Percentiles rank a stretch among this genome's conserved stretches.
phyloP scores from a whole-genome alignment of 371 early-diverging fungal genomes.

The Coemansia sp. region DNA sequence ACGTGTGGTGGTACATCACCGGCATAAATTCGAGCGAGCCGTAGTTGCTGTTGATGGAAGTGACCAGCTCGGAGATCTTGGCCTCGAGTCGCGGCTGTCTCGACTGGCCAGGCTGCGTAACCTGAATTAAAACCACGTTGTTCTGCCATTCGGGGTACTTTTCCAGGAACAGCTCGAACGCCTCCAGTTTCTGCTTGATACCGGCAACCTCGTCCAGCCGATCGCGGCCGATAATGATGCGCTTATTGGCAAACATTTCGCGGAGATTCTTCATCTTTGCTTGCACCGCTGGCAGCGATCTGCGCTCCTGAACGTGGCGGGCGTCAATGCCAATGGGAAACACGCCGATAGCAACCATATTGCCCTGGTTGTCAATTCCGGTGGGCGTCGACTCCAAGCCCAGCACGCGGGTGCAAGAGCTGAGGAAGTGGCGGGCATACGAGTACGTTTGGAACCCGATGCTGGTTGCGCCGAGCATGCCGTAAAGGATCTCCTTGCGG shows the following conservation, averaged over 20 bases:
- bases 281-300: conserved; percentile 34
- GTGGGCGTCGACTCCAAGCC: conserved; percentile 78
- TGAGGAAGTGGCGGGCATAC: conserved; percentile 89
- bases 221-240: conserved; percentile 90
- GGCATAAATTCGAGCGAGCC: conserved; percentile 95
- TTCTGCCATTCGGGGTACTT: conserved; percentile 77
- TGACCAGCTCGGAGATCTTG: conserved; percentile 85
- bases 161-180: conserved; percentile 80
- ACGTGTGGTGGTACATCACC: conserved; percentile 91
- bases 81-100: conserved; percentile 60
- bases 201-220: conserved; percentile 95
- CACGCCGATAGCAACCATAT: conserved; percentile 79
- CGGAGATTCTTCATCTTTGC: conserved; percentile 54
- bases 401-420: conserved; percentile 82
- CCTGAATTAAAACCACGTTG: conserved; percentile 75
- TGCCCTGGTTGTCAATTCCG: conserved; percentile 79
- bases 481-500: conserved; percentile 74
- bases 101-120: conserved; percentile 66
- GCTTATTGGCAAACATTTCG: conserved; percentile 80
- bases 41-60: conserved; percentile 90
- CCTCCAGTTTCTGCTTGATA: conserved; percentile 87
- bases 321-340: conserved; percentile 92
- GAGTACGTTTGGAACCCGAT: conserved; percentile 93
- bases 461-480: conserved; percentile 81
- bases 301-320: conserved; percentile 56